Evolutionary conservation across 2,329 filamentous ascomycete species (phyloP), one percentile per base, ranked within the genome.

Genomic region (Diaporthe sp.): DNA sequence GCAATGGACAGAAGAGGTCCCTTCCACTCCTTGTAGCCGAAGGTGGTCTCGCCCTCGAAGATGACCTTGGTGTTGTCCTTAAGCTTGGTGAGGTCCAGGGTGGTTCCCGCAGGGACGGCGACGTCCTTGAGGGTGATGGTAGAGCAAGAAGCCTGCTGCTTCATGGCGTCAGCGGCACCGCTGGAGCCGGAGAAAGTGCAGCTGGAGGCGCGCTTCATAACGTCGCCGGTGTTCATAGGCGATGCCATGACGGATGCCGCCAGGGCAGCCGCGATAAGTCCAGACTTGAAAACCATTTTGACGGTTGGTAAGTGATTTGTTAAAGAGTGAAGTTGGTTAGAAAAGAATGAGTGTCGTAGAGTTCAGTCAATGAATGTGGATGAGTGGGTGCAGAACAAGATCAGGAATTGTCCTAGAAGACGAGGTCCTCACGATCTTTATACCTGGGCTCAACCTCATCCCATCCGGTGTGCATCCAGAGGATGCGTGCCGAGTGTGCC

Each of bases 11-110:
- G 87, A 15, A 94, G 85, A 65, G 92, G 92, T 0, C 92, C 92
- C 2, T 82, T 81, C 92, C 92, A 94, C 80, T 92, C 89, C 78
- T 90, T 86, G 84, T 93, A 93, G 31, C 86, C 92, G 80, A 92
- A 94, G 74, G 89, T 91, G 22, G 92, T 94, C 47, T 86, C 89
- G 60, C 92, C 92, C 76, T 90, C 82, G 83, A 94, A 94, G 79
- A 89, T 89, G 78, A 93, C 85, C 84, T 85, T 76, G 87, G 88
- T 37, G 82, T 79, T 20, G 85, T 86, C 76, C 73, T 75, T 74
- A 4, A 91, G 84, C 39, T 85, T 83, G 20, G 89, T 90, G 77
- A 92, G 80, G 79, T 92, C 90, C 9, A 92, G 86, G 7, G 90
- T 92, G n/a, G 84, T 83, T 34, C 90, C 90, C 15, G 90, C 87